These are phyloP conservation scores for Melampsora americana DNA, from an alignment of 1,284 basidiomycete species.

Conservation along the genomic window DNA sequence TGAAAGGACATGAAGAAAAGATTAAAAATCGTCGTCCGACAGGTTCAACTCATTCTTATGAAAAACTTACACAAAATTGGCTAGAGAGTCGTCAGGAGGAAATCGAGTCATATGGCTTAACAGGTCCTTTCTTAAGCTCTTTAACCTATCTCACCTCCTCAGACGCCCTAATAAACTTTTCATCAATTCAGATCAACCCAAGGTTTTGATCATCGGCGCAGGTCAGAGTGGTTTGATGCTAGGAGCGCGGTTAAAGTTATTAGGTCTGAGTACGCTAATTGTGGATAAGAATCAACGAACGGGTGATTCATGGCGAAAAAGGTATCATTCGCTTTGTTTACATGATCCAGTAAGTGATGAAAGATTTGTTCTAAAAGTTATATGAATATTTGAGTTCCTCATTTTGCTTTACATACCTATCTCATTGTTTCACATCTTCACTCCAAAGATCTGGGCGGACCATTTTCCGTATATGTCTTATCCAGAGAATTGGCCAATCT, in stretches of 20 bases:
- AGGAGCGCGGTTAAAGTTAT: slow-evolving; percentile 62
- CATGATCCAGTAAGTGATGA: slow-evolving; percentile 49
- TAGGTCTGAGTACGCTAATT: slow-evolving; percentile 61
- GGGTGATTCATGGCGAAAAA: slow-evolving; percentile 57
- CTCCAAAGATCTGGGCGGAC: slow-evolving; percentile 26
- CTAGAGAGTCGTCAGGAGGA: slow-evolving; percentile 10
- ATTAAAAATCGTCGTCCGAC: slow-evolving; percentile 20
- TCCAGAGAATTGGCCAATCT: slow-evolving; percentile 49
- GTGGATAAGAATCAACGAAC: slow-evolving; percentile 61
- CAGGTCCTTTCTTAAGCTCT: background rate
- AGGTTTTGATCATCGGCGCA: slow-evolving; percentile 58
- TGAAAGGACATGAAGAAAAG: slow-evolving; percentile 35
- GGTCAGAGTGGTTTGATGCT: slow-evolving; percentile 66
- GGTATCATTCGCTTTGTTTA: slow-evolving; percentile 50
- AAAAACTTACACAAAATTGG: slow-evolving; percentile 9
- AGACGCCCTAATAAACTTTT: background rate
- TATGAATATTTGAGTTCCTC: slow-evolving; percentile 56
- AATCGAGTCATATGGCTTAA: background rate
- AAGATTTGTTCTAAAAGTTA: slow-evolving; percentile 48
- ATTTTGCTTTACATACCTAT: slow-evolving; percentile 49
- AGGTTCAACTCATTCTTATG: background rate
- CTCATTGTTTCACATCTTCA: background rate
- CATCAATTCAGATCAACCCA: slow-evolving; percentile 20
- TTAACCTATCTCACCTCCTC: background rate
- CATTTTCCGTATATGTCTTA: slow-evolving; percentile 40